Evolutionary conservation across 257 asterid genomes (phyloP).

Genomic region (Scutellaria minor): DNA sequence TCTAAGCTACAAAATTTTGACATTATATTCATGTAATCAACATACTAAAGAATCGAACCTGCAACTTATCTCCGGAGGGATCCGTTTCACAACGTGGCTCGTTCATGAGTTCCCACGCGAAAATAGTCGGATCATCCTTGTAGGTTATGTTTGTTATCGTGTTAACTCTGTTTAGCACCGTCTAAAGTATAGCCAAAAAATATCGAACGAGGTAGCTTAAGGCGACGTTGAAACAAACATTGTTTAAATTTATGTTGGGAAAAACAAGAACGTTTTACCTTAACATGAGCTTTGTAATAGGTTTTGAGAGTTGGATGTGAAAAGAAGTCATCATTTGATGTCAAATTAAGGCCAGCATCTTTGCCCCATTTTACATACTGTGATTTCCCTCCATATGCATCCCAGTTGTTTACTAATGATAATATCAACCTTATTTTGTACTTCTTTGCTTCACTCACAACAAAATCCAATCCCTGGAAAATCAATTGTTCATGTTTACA

Average conservation of each 20-base stretch:
- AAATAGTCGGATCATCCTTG: conserved; percentile 91
- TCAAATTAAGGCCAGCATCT: conserved; percentile 78
- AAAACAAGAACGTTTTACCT: conserved; percentile 50
- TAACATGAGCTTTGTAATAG: conserved; percentile 86
- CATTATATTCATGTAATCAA: too few relatives aligned
- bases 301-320: conserved; percentile 68
- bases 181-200: conserved; percentile 44
- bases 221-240: too few relatives aligned
- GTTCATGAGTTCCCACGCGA: conserved; percentile 94
- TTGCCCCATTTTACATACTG: conserved; percentile 98
- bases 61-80: conserved; percentile 83
- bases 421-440: conserved; percentile 76
- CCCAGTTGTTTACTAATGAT: conserved; percentile 90
- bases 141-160: conserved; percentile 73
- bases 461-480: conserved; percentile 83
- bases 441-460: conserved; percentile 85
- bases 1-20: too few relatives aligned
- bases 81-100: conserved; percentile 90
- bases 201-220: neutral
- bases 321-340: conserved; percentile 91
- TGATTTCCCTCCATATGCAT: conserved; percentile 91
- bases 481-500: too few relatives aligned
- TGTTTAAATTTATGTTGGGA: too few relatives aligned
- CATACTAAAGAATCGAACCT: conserved; percentile 41
- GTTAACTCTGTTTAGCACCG: conserved; percentile 73